phyloP scores from a whole-genome alignment of 1,284 basidiomycete genomes.

The Ganoderma lingzhi region DNA sequence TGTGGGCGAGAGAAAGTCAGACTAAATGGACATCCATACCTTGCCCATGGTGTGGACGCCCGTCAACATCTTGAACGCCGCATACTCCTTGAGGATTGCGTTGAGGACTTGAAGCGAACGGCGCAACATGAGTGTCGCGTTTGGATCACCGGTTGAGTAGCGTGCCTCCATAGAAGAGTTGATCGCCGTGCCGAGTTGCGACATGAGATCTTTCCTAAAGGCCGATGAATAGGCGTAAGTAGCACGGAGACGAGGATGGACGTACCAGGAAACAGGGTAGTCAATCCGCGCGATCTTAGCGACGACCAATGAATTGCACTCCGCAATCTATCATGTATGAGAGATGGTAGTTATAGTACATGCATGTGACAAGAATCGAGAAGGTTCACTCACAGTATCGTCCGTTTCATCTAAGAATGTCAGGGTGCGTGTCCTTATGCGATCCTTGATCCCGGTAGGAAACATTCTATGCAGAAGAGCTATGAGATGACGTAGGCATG shows the following conservation, averaged over 20 bases:
- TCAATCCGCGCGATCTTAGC: slow-evolving; percentile 77
- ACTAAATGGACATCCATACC: slow-evolving; percentile 43
- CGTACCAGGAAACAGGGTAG: slow-evolving; percentile 72
- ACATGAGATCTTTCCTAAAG: slow-evolving; percentile 68
- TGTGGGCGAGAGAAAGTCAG: background rate
- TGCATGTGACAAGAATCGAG: too few relatives aligned
- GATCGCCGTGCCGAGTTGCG: slow-evolving; percentile 63
- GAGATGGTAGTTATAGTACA: background rate
- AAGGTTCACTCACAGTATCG: slow-evolving; percentile 60
- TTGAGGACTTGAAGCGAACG: slow-evolving; percentile 70
- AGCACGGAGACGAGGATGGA: slow-evolving; percentile 16
- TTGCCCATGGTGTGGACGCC: slow-evolving; percentile 71
- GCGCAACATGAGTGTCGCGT: slow-evolving; percentile 62
- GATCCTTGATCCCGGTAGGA: slow-evolving; percentile 65
- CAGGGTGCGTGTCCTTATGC: slow-evolving; percentile 68
- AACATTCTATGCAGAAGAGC: slow-evolving; percentile 57
- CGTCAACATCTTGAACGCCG: slow-evolving; percentile 68
- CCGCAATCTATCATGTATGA: slow-evolving; percentile 61
- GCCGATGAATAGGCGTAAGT: background rate
- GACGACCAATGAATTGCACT: slow-evolving; percentile 75
- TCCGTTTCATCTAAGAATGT: slow-evolving; percentile 75
- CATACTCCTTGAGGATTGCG: slow-evolving; percentile 72
- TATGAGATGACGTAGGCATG: slow-evolving; percentile 3
- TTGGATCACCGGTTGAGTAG: slow-evolving; percentile 49
- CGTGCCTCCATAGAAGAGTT: slow-evolving; percentile 59